Percentiles rank a stretch among this genome's conserved stretches.
Conservation (phyloP, 176 grass and related monocot species). For the Aegilops speltoides region DNA sequence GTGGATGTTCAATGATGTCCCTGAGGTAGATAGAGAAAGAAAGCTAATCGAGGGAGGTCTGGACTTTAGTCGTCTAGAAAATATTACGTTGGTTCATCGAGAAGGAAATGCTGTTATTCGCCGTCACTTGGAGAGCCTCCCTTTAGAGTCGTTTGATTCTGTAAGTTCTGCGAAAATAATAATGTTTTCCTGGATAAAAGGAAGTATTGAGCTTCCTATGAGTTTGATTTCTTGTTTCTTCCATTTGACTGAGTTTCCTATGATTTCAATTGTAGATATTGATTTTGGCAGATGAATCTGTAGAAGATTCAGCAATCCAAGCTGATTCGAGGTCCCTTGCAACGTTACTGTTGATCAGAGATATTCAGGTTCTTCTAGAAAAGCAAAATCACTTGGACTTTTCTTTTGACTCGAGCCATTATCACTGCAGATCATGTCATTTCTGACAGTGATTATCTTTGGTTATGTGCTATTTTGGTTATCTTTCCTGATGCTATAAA, state of each 20-base stretch:
- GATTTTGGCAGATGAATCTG: slow-evolving; percentile 73
- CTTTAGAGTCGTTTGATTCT: slow-evolving; percentile 71
- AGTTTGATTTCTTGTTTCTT: slow-evolving; percentile 15
- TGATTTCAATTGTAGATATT: slow-evolving; percentile 48
- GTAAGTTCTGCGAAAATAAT: slow-evolving; percentile 37
- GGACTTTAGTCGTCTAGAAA: slow-evolving; percentile 72
- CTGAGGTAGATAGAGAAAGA: slow-evolving; percentile 62
- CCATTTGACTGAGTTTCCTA: slow-evolving; percentile 9
- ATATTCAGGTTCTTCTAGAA: slow-evolving; percentile 63
- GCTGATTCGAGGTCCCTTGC: slow-evolving; percentile 82
- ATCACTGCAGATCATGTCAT: not conserved
- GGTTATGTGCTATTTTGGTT: not conserved
- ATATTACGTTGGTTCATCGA: slow-evolving; percentile 55
- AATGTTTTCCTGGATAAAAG: not conserved
- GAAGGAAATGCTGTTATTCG: slow-evolving; percentile 77
- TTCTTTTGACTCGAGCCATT: not conserved
- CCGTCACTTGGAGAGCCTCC: slow-evolving; percentile 62
- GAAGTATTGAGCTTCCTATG: not conserved
- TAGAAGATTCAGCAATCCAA: slow-evolving; percentile 78
- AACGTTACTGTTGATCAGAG: slow-evolving; percentile 65
- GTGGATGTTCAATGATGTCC: slow-evolving; percentile 80
- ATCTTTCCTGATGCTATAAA: not conserved
- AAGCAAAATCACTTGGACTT: not conserved
- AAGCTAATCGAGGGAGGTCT: slow-evolving; percentile 59
- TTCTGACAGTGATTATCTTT: not conserved